Evolutionary conservation across 1,284 basidiomycete genomes (phyloP).

Genomic region (Apiotrichum veenhuisii): DNA sequence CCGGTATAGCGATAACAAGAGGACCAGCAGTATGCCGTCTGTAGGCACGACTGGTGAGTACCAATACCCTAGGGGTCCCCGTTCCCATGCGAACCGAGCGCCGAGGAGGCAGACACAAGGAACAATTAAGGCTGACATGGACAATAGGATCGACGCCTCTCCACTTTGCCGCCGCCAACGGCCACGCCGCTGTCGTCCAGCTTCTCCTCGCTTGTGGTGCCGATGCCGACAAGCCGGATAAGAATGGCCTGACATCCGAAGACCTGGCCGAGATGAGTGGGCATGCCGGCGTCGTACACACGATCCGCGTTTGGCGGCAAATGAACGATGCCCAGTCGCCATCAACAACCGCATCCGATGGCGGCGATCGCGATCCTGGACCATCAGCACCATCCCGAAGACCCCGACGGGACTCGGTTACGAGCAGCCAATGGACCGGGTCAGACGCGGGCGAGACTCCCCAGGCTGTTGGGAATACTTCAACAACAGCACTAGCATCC

Average conservation of each 20-base stretch:
- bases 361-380: not conserved
- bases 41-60: conserved; percentile 60
- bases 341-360: not conserved
- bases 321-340: conserved; percentile 17
- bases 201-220: conserved; percentile 77
- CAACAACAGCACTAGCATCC: not conserved
- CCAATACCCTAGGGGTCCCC: not conserved
- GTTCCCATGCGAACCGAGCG: not conserved
- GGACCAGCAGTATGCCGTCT: conserved; percentile 55
- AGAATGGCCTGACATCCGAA: conserved; percentile 74
- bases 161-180: conserved; percentile 92
- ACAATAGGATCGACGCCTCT: conserved; percentile 72
- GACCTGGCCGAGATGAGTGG: conserved; percentile 52
- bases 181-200: conserved; percentile 68
- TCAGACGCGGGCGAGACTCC: conserved; percentile 1
- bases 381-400: conserved; percentile 2
- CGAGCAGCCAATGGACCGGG: conserved; percentile 3
- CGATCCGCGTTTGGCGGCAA: conserved; percentile 45
- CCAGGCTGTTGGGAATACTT: not conserved
- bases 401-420: conserved; percentile 5
- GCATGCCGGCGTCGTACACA: conserved; percentile 48
- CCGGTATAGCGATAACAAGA: conserved; percentile 58
- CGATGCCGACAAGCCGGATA: conserved; percentile 70
- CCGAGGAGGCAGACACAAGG: conserved; percentile 1
- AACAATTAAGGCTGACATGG: too few species aligned